Evolutionary conservation across 1,139 yeast species (phyloP).

Genomic region (Pichia sp.): DNA sequence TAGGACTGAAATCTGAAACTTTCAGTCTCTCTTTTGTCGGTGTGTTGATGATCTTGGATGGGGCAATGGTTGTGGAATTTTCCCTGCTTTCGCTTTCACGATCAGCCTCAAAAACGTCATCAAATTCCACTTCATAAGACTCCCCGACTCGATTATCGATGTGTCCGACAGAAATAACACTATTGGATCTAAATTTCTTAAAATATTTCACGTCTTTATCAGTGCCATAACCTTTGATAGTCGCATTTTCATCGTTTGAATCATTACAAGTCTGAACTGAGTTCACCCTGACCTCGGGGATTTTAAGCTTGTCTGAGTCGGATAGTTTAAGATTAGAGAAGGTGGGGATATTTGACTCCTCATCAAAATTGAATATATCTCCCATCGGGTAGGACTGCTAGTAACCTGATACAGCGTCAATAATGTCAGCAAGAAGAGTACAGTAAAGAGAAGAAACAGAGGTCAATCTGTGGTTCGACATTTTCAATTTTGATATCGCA

Average conservation of each 20-base stretch:
- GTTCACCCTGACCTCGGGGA: too few species aligned
- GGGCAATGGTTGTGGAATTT: constrained; percentile 6
- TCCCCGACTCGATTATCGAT: constrained; percentile 37
- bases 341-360: too few species aligned
- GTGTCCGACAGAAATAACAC: constrained; percentile 30
- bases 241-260: too few species aligned
- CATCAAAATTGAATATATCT: constrained; percentile 25
- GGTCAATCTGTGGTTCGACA: too few species aligned
- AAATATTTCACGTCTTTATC: constrained; percentile 11
- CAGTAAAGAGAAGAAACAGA: not conserved
- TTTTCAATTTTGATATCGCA: too few species aligned
- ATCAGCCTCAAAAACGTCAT: constrained; percentile 23
- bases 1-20: constrained; percentile 62
- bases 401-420: too few species aligned
- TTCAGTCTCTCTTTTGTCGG: constrained; percentile 7
- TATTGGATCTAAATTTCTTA: constrained; percentile 23
- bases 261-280: too few species aligned
- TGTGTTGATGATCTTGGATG: not conserved
- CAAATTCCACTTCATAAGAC: constrained; percentile 42
- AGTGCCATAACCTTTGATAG: too few species aligned
- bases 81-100: constrained; percentile 15
- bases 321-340: too few species aligned
- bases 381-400: too few species aligned
- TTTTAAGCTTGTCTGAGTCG: too few species aligned
- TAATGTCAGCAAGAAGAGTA: not conserved